Conservation (phyloP, 2,329 filamentous ascomycete species). For the Thielaviopsis ethacetica region DNA sequence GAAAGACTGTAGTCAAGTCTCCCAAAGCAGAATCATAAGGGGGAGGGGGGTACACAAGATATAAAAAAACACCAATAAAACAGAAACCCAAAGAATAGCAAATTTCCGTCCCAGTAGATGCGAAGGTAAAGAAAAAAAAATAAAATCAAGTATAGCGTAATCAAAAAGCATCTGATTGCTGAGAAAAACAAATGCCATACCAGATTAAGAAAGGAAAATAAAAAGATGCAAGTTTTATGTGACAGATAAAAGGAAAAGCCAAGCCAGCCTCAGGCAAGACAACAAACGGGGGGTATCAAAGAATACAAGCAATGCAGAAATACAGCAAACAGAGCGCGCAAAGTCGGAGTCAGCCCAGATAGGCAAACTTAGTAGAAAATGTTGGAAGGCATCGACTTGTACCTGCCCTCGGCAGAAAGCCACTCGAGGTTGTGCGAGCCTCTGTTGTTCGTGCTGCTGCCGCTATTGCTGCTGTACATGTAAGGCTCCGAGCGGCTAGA, state of each 20-base stretch:
- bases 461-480: background rate
- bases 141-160: background rate
- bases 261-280: background rate
- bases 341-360: background rate
- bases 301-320: background rate
- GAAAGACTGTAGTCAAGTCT: background rate
- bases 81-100: background rate
- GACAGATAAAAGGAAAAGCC: background rate
- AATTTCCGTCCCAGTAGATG: background rate
- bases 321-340: background rate
- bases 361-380: background rate
- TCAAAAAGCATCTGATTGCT: background rate
- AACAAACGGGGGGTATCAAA: background rate
- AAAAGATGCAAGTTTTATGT: background rate
- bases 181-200: background rate
- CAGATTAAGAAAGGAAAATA: background rate
- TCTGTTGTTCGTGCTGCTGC: background rate
- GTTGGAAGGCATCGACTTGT: slow-evolving; percentile 1
- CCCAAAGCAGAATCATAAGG: background rate
- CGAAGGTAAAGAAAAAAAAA: background rate
- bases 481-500: background rate
- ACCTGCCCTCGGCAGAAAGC: slow-evolving; percentile 2
- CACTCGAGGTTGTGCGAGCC: background rate
- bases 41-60: background rate
- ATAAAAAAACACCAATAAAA: background rate